These are phyloP conservation scores for Thelonectria discophora DNA, from an alignment of 2,329 filamentous ascomycete genomes.

Conservation along the genomic window DNA sequence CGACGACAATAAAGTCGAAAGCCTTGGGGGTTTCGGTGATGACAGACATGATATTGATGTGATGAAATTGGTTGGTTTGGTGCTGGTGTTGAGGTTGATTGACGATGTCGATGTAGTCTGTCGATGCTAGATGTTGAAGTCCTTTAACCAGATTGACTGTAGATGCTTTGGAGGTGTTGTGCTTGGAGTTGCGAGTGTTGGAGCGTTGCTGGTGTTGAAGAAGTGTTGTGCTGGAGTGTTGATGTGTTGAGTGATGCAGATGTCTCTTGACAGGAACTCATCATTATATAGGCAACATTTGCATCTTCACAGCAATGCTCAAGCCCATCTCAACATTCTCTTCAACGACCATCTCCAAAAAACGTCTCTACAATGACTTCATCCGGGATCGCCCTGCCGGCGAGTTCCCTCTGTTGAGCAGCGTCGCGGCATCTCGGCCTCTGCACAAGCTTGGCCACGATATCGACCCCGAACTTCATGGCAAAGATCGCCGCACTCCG, in stretches of 20 bases:
- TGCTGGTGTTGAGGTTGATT: background rate
- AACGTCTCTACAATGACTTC: background rate
- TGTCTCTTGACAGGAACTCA: background rate
- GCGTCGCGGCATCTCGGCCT: slow-evolving; percentile 4
- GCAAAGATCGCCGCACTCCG: background rate
- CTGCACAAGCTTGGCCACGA: background rate
- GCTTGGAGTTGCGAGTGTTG: background rate
- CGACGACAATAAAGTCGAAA: slow-evolving; percentile 27
- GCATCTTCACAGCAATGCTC: background rate
- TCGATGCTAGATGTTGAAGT: background rate
- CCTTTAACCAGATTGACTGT: background rate
- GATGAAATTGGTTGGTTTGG: slow-evolving; percentile 15
- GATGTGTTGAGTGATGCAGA: background rate
- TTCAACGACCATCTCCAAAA: background rate
- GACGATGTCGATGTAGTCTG: background rate
- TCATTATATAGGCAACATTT: background rate
- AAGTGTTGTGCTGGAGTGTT: background rate
- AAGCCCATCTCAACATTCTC: background rate
- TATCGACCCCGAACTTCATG: background rate
- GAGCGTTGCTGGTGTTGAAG: background rate
- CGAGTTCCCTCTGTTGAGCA: background rate
- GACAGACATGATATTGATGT: slow-evolving; percentile 21
- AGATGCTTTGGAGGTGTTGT: background rate
- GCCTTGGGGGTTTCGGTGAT: slow-evolving; percentile 17
- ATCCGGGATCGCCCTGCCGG: background rate